Evolutionary conservation across 345 rosid genomes (phyloP), one percentile per base, ranked within the genome.

Genomic region (Sonneratia caseolaris): DNA sequence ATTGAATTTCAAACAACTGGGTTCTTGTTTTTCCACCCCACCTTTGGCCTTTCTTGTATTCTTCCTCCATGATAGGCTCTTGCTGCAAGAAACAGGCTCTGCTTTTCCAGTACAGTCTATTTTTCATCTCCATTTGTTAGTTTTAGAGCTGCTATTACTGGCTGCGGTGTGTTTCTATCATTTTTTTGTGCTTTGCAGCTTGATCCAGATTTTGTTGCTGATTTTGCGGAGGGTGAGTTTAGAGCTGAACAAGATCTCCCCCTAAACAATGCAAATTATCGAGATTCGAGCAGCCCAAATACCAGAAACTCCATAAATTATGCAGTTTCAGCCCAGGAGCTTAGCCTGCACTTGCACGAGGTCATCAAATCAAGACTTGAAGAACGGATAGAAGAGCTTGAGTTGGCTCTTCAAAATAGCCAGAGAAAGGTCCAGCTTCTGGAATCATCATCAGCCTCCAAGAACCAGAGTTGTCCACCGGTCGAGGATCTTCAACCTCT

Each of bases 401-500:
- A 91, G 86, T 68, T 71, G 59, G 96, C 92, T 70, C 95, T 91
- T 42, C 77, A 79, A 76, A 83, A 78, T 82, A 87, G 97, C 86
- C 88, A 86, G 79, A 83, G 78, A 78, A 87, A 89, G 84, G 78
- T 87, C 71, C 79, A 71, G 43, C 73, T 79, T 66, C 65, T 82
- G 84, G 93, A 89, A 10, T 61, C 65, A 10, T 61, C 65, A 76
- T 82, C 87, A 11, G 82, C 77, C 55, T 71, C 69, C 68, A 83
- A 76, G 74, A 73, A 27, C 70, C 71, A 78, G 79, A 76, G 82
- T 68, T 79, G 72, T 68, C 59, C 82, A 27, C 77, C 82, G 56
- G 70, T 51, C 74, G 74, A 67, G 51, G 80, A 80, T 79, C 76
- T 61, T 61, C 65, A 24, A 24, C 65, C 36, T 43, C 35, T 19